Percentiles rank a stretch among this genome's conserved stretches.
Conservation (phyloP, 805 yeast genomes). For the Diddensiella transvaalensis region DNA sequence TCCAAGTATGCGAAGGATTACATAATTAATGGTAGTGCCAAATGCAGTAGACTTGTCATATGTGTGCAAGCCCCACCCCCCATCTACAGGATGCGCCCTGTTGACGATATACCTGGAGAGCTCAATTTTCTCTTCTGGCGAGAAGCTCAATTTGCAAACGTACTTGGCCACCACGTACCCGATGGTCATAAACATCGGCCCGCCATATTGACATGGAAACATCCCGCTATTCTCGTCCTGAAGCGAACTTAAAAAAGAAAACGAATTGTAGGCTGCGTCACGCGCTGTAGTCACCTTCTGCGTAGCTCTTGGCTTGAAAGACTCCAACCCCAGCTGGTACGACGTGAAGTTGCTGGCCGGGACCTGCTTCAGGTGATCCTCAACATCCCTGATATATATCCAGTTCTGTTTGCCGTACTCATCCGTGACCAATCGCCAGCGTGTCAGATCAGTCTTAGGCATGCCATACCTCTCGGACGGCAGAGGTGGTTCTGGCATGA, state of each 20-base stretch:
- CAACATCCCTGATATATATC: conserved; percentile 53
- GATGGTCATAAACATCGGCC: conserved; percentile 96
- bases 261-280: conserved; percentile 71
- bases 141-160: conserved; percentile 63
- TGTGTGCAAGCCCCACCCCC: conserved; percentile 99
- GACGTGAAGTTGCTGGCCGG: conserved; percentile 34
- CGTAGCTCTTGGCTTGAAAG: conserved; percentile 30
- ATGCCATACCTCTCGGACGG: conserved; percentile 67
- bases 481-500: neutral
- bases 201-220: conserved; percentile 90
- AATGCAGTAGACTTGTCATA: conserved; percentile 92
- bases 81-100: conserved; percentile 93
- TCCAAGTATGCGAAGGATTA: conserved; percentile 77
- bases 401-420: conserved; percentile 77
- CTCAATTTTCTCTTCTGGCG: conserved; percentile 63
- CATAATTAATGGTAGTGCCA: conserved; percentile 88
- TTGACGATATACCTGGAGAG: conserved; percentile 84
- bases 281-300: conserved; percentile 38
- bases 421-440: conserved; percentile 74
- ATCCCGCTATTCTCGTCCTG: conserved; percentile 77
- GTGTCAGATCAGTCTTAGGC: conserved; percentile 59
- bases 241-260: conserved; percentile 59
- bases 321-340: conserved; percentile 28
- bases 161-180: conserved; percentile 79
- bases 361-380: conserved; percentile 1